These are phyloP conservation scores for Cystobasidium slooffiae DNA, from an alignment of 1,284 basidiomycete species.

Conservation along the genomic window DNA sequence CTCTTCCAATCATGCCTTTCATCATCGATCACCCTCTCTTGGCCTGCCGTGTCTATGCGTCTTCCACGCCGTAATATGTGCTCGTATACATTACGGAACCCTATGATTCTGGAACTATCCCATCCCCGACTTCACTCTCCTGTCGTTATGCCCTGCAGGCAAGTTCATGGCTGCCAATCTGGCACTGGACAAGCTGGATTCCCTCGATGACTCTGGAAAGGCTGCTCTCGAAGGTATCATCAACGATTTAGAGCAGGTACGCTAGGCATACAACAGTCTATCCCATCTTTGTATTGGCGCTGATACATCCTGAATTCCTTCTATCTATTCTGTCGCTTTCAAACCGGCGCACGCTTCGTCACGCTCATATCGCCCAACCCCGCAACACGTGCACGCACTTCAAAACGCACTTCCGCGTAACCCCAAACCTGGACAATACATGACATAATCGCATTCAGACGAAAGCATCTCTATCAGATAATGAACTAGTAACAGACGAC, in stretches of 20 bases:
- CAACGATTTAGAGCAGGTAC: constrained; percentile 71
- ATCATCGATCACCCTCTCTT: too few relatives aligned
- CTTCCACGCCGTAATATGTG: too few relatives aligned
- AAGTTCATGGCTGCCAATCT: constrained; percentile 87
- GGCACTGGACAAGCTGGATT: constrained; percentile 71
- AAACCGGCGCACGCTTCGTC: constrained; percentile 1
- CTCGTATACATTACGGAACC: too few relatives aligned
- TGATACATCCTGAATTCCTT: not conserved
- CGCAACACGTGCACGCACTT: not conserved
- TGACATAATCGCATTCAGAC: constrained; percentile 59
- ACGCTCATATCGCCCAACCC: not conserved
- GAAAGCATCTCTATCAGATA: constrained; percentile 73
- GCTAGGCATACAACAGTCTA: constrained; percentile 46
- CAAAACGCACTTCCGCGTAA: not conserved
- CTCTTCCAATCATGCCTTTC: too few relatives aligned
- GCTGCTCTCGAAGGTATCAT: constrained; percentile 75
- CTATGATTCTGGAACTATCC: not conserved
- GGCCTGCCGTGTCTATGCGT: too few relatives aligned
- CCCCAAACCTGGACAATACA: constrained; percentile 20
- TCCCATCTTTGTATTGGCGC: not conserved
- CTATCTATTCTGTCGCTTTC: not conserved
- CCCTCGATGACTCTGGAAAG: constrained; percentile 66
- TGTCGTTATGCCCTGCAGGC: constrained; percentile 61
- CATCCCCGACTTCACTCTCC: not conserved
- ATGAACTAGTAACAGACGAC: constrained; percentile 83